These are phyloP conservation scores for Tricholoma terreum DNA, from an alignment of 768 basidiomycete genomes.

Conservation along the genomic window DNA sequence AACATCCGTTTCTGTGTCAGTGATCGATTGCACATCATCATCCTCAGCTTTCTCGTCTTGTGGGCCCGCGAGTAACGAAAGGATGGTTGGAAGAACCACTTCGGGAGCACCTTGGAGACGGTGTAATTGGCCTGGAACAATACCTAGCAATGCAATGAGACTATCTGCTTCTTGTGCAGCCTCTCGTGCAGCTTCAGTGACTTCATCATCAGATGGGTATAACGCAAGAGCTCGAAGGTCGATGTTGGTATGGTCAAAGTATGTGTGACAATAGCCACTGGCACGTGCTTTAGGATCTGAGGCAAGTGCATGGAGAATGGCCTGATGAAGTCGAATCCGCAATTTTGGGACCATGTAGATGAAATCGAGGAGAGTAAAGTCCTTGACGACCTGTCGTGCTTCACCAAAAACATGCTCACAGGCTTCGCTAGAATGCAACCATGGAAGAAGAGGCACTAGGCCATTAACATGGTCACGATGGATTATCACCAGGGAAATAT, in stretches of 20 bases:
- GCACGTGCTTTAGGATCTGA: neutral
- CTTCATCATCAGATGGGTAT: neutral
- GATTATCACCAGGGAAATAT: too few species aligned
- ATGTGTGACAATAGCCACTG: too few species aligned
- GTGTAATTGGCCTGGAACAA: neutral
- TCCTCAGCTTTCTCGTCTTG: neutral
- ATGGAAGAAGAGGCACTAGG: slow-evolving; percentile 23
- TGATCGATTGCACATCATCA: neutral
- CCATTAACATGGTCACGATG: neutral
- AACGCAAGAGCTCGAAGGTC: neutral
- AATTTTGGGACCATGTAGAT: too few species aligned
- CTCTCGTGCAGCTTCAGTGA: neutral
- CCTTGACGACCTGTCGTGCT: too few species aligned
- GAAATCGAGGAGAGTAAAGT: neutral
- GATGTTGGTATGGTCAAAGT: neutral
- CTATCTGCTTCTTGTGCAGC: neutral
- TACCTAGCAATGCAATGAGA: neutral
- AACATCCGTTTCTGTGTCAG: neutral
- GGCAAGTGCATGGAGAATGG: neutral
- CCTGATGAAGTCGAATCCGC: too few species aligned
- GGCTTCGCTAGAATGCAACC: neutral
- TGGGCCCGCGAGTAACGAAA: neutral
- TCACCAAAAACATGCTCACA: too few species aligned
- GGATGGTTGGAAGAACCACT: neutral
- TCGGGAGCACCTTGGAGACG: neutral